Conservation (phyloP, 1,284 basidiomycete species). For the Chalciporus sp. region DNA sequence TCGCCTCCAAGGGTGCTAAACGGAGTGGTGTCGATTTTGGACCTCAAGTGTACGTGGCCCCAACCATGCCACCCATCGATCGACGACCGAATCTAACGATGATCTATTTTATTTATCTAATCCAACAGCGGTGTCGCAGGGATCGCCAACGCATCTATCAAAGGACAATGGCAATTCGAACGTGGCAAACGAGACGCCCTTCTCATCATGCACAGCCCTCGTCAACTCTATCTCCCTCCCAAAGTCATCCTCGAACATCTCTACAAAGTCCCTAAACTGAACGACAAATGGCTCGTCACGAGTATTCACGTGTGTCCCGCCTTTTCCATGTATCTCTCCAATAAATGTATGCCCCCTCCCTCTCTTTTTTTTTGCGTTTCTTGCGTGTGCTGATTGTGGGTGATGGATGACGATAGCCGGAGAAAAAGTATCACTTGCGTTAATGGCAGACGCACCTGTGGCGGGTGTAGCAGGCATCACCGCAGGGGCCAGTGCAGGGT, state of each 20-base stretch:
- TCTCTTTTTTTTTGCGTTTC: neutral
- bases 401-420: conserved; percentile 15
- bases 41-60: conserved; percentile 20
- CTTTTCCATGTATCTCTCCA: conserved; percentile 31
- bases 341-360: conserved; percentile 22
- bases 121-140: conserved; percentile 21
- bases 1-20: conserved; percentile 26
- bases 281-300: conserved; percentile 30
- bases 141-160: conserved; percentile 24
- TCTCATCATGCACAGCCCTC: conserved; percentile 30
- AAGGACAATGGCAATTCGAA: conserved; percentile 32
- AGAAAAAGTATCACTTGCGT: conserved; percentile 27
- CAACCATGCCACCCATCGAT: neutral
- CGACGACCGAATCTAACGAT: neutral
- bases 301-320: conserved; percentile 27
- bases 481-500: neutral
- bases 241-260: conserved; percentile 19
- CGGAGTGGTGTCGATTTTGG: neutral
- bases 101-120: neutral
- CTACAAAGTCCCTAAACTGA: conserved; percentile 20
- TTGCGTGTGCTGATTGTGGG: no score
- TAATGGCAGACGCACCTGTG: conserved; percentile 13
- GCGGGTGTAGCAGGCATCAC: conserved; percentile 5
- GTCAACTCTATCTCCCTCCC: conserved; percentile 18
- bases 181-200: conserved; percentile 28